Percentiles rank a stretch among this genome's conserved stretches.
phyloP scores from a whole-genome alignment of 2,329 filamentous ascomycete species.

The Didymella lethalis region DNA sequence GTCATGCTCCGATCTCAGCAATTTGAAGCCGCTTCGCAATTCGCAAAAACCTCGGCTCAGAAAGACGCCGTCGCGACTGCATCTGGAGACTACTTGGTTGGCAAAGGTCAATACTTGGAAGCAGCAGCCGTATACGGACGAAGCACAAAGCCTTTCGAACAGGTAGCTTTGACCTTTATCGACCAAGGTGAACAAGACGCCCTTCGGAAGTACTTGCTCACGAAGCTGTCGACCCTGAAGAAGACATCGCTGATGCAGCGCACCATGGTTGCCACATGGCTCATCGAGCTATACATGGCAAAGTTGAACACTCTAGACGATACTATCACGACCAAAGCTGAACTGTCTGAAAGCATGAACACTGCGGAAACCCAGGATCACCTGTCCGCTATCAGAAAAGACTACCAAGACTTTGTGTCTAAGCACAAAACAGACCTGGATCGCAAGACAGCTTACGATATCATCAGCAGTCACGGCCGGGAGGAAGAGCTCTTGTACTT shows the following conservation, averaged over 20 bases:
- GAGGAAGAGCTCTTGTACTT: constrained; percentile 93
- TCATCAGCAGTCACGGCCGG: constrained; percentile 92
- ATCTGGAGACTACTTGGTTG: constrained; percentile 86
- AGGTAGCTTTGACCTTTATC: constrained; percentile 90
- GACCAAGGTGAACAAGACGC: constrained; percentile 91
- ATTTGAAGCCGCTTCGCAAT: constrained; percentile 86
- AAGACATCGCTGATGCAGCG: constrained; percentile 89
- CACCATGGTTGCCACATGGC: constrained; percentile 93
- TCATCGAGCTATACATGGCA: constrained; percentile 95
- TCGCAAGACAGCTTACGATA: constrained; percentile 89
- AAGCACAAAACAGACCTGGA: constrained; percentile 90
- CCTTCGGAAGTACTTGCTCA: constrained; percentile 84
- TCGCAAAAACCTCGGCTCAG: constrained; percentile 80
- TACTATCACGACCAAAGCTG: constrained; percentile 87
- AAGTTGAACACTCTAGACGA: constrained; percentile 95
- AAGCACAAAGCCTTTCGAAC: constrained; percentile 96
- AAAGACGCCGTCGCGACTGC: constrained; percentile 91
- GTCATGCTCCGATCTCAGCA: constrained; percentile 87
- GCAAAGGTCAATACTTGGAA: constrained; percentile 81
- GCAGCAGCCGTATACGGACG: constrained; percentile 91
- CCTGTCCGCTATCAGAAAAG: constrained; percentile 72
- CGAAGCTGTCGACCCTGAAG: constrained; percentile 82
- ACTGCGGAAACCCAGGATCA: constrained; percentile 75
- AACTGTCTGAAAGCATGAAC: constrained; percentile 75
- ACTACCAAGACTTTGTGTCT: constrained; percentile 87